A percentile compares a stretch with the other conserved stretches of the same genome.
These are phyloP conservation scores for Teunomyces barrocoloradensis DNA, from an alignment of 805 yeast species.

Conservation along the genomic window DNA sequence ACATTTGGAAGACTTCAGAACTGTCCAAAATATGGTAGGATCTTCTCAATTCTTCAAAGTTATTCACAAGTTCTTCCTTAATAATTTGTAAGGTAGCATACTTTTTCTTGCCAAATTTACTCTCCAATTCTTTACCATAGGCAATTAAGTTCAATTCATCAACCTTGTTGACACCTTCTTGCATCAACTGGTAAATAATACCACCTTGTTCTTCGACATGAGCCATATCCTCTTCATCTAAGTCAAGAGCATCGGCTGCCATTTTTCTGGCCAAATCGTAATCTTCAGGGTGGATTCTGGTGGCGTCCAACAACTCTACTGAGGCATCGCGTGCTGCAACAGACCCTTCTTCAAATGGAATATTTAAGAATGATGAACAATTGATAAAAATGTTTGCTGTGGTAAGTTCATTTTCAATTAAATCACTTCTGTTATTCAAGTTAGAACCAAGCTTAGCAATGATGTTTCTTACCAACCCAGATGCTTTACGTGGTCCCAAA, in stretches of 20 bases:
- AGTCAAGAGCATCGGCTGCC: conserved; percentile 97
- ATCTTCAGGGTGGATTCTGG: conserved; percentile 97
- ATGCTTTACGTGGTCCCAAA: conserved; percentile 92
- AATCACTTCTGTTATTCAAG: conserved; percentile 67
- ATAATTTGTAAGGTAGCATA: conserved; percentile 80
- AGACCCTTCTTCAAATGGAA: conserved; percentile 61
- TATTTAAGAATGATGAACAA: conserved; percentile 84
- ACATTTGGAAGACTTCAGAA: conserved; percentile 77
- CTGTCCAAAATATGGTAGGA: conserved; percentile 63
- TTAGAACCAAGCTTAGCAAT: conserved; percentile 62
- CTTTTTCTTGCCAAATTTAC: conserved; percentile 67
- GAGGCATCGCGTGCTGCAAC: conserved; percentile 54
- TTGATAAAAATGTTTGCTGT: conserved; percentile 83
- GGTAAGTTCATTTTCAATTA: conserved; percentile 76
- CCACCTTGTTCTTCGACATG: conserved; percentile 81
- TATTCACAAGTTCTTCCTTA: conserved; percentile 81
- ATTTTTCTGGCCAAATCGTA: conserved; percentile 93
- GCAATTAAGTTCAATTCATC: conserved; percentile 88
- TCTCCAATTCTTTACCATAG: conserved; percentile 84
- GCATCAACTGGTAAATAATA: conserved; percentile 68
- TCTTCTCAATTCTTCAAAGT: conserved; percentile 82
- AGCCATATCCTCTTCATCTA: conserved; percentile 89
- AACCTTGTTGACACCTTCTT: conserved; percentile 69
- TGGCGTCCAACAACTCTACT: conserved; percentile 83
- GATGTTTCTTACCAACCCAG: conserved; percentile 78